A percentile compares a stretch with the other conserved stretches of the same genome.
These are phyloP conservation scores for Fomitopsis pinicola DNA, from an alignment of 1,284 basidiomycete genomes.

Conservation along the genomic window DNA sequence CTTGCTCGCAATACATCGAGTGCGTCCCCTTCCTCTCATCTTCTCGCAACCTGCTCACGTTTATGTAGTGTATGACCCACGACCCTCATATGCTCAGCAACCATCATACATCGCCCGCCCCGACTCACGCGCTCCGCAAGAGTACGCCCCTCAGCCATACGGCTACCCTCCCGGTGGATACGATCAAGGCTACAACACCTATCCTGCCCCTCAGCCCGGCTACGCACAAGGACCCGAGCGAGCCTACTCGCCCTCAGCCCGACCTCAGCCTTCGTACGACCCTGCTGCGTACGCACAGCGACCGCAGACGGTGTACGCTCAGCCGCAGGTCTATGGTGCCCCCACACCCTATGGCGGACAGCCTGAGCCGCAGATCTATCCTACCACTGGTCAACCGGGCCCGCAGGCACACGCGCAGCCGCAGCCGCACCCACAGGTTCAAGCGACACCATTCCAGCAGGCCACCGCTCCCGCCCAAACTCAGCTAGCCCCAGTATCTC, in stretches of 20 bases:
- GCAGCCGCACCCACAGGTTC: slow-evolving; percentile 13
- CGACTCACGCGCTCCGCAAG: slow-evolving; percentile 24
- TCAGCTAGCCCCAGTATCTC: background rate
- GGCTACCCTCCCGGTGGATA: slow-evolving; percentile 38
- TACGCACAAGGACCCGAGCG: slow-evolving; percentile 28
- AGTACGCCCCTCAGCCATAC: slow-evolving; percentile 32
- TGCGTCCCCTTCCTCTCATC: slow-evolving; percentile 24
- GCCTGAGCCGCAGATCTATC: slow-evolving; percentile 13
- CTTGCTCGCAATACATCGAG: slow-evolving; percentile 69
- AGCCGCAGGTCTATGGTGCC: slow-evolving; percentile 16
- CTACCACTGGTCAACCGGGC: background rate
- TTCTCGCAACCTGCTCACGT: background rate
- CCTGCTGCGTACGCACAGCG: slow-evolving; percentile 34
- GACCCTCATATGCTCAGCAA: slow-evolving; percentile 22
- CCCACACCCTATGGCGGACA: slow-evolving; percentile 14
- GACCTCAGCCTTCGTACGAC: slow-evolving; percentile 26
- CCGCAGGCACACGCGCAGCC: slow-evolving; percentile 13
- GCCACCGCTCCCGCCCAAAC: background rate
- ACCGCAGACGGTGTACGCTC: slow-evolving; percentile 19
- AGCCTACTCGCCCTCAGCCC: slow-evolving; percentile 16
- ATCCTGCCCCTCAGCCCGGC: slow-evolving; percentile 29
- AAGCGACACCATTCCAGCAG: background rate
- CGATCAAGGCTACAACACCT: slow-evolving; percentile 43
- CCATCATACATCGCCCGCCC: slow-evolving; percentile 22
- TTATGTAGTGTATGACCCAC: slow-evolving; percentile 26